Percentiles rank a stretch among this genome's conserved stretches.
Evolutionary conservation across 441 rosid genomes (phyloP).

Genomic region (Arabidopsis hybrid): DNA sequence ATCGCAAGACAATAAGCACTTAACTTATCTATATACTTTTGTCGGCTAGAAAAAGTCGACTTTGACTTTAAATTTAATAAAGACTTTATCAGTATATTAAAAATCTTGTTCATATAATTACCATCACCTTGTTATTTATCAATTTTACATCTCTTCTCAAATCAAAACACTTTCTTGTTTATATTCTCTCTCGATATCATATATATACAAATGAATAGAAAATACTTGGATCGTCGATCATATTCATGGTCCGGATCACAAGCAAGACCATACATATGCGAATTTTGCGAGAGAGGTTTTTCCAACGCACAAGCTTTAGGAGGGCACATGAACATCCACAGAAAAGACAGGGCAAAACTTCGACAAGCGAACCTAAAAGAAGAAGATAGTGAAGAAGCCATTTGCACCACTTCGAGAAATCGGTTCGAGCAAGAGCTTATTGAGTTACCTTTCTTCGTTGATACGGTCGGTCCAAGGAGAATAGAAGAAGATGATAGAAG

Average conservation of each 20-base stretch:
- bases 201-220: slow-evolving; percentile 37
- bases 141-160: slow-evolving; percentile 1
- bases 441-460: slow-evolving; percentile 35
- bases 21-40: background rate
- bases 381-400: slow-evolving; percentile 21
- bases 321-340: slow-evolving; percentile 75
- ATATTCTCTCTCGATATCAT: slow-evolving; percentile 1
- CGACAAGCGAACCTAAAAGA: slow-evolving; percentile 44
- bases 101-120: background rate
- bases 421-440: slow-evolving; percentile 37
- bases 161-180: background rate
- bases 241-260: slow-evolving; percentile 45
- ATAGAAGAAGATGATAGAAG: slow-evolving; percentile 1
- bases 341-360: slow-evolving; percentile 68
- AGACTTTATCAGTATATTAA: background rate
- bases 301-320: slow-evolving; percentile 75
- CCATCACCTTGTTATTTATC: background rate
- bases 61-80: slow-evolving; percentile 22
- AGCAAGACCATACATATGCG: slow-evolving; percentile 62
- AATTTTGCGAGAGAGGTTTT: slow-evolving; percentile 70
- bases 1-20: background rate
- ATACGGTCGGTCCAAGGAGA: slow-evolving; percentile 16
- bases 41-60: slow-evolving; percentile 35
- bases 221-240: slow-evolving; percentile 41
- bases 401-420: slow-evolving; percentile 26